phyloP scores from a whole-genome alignment of 768 basidiomycete genomes.

The Trametes punicea region DNA sequence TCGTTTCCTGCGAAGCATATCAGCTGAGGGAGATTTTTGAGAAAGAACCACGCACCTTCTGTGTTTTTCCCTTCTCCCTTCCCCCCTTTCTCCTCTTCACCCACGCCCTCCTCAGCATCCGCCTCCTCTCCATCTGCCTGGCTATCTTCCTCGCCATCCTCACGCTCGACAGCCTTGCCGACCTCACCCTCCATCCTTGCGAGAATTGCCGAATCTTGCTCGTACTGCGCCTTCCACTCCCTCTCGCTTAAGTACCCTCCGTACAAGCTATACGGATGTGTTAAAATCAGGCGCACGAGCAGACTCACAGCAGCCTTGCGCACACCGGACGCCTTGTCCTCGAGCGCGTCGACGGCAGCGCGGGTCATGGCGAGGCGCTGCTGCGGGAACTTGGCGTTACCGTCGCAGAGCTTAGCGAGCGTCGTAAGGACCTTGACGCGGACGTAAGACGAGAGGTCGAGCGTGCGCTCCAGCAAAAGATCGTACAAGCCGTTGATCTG shows the following conservation, averaged over 20 bases:
- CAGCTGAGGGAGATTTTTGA: neutral
- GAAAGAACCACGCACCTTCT: slow-evolving; percentile 8
- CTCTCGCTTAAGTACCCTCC: slow-evolving; percentile 74
- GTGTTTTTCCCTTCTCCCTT: slow-evolving; percentile 16
- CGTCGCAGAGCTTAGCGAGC: slow-evolving; percentile 72
- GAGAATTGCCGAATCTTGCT: slow-evolving; percentile 57
- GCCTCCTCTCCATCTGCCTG: slow-evolving; percentile 30
- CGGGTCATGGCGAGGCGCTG: slow-evolving; percentile 74
- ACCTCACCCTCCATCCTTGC: slow-evolving; percentile 64
- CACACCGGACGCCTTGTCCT: slow-evolving; percentile 90
- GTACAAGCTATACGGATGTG: slow-evolving; percentile 89
- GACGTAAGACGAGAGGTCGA: slow-evolving; percentile 89
- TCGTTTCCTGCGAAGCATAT: neutral
- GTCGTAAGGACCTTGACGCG: slow-evolving; percentile 83
- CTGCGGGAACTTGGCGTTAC: slow-evolving; percentile 79
- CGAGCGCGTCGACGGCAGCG: slow-evolving; percentile 74
- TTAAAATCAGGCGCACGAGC: slow-evolving; percentile 68
- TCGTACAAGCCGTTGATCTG: slow-evolving; percentile 81
- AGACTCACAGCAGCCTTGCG: slow-evolving; percentile 79
- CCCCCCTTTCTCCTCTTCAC: slow-evolving; percentile 23
- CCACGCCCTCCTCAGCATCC: slow-evolving; percentile 19
- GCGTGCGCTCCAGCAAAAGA: slow-evolving; percentile 78
- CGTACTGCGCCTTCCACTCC: slow-evolving; percentile 74
- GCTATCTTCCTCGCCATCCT: slow-evolving; percentile 26
- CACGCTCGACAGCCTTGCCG: slow-evolving; percentile 57